Conservation (phyloP, 2,329 filamentous ascomycete species). For the Ophiostoma quercus region DNA sequence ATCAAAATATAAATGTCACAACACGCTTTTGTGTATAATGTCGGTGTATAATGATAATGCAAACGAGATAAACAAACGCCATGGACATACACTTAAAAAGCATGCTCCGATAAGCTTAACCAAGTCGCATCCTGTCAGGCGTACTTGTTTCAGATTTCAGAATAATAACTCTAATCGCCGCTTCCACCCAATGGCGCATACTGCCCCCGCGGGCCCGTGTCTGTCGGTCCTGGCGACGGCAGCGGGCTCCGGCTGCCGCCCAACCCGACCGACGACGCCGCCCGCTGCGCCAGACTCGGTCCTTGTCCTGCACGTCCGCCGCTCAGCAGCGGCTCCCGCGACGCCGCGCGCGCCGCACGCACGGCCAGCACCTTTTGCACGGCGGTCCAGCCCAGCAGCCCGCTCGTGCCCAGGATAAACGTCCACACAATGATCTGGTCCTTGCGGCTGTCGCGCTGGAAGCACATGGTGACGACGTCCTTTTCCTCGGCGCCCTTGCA, state of each 20-base stretch:
- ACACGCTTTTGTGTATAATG: background rate
- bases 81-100: background rate
- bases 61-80: background rate
- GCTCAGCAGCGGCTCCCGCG: slow-evolving; percentile 14
- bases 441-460: slow-evolving; percentile 62
- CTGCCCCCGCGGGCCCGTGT: slow-evolving; percentile 21
- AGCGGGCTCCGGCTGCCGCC: slow-evolving; percentile 12
- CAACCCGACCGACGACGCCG: slow-evolving; percentile 16
- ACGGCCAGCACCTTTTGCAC: slow-evolving; percentile 34
- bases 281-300: background rate
- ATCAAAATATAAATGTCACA: slow-evolving; percentile 2
- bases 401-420: slow-evolving; percentile 55
- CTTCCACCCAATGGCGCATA: slow-evolving; percentile 24
- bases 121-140: background rate
- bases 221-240: slow-evolving; percentile 16
- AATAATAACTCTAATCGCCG: background rate
- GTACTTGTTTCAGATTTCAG: background rate
- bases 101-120: background rate
- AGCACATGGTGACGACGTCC: slow-evolving; percentile 58
- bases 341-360: slow-evolving; percentile 17
- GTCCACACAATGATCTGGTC: slow-evolving; percentile 62
- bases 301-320: background rate
- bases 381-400: slow-evolving; percentile 56
- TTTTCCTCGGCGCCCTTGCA: slow-evolving; percentile 58
- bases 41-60: background rate